Evolutionary conservation across 1,139 yeast genomes (phyloP).

Genomic region (Blastobotrys proliferans): DNA sequence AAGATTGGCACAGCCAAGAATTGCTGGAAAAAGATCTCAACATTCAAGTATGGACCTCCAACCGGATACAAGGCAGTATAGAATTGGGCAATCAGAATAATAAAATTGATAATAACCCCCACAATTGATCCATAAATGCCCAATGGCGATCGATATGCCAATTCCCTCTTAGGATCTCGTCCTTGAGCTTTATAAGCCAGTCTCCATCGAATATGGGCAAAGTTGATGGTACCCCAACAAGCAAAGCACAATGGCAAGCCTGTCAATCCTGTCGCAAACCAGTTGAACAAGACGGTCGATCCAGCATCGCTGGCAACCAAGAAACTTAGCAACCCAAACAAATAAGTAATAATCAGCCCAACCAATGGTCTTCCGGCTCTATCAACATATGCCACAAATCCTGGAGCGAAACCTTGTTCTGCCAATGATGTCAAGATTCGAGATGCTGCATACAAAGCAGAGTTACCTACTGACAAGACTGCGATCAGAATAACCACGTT

Average conservation of each 20-base stretch:
- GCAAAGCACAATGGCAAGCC: conserved; percentile 82
- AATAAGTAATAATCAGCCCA: conserved; percentile 54
- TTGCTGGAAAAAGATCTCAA: conserved; percentile 45
- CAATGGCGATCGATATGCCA: conserved; percentile 63
- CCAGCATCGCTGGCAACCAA: conserved; percentile 62
- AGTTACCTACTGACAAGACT: conserved; percentile 67
- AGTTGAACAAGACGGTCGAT: conserved; percentile 67
- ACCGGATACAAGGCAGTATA: conserved; percentile 75
- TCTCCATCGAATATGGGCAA: conserved; percentile 77
- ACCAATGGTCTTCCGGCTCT: conserved; percentile 69
- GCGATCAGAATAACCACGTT: conserved; percentile 70
- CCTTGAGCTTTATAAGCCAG: conserved; percentile 65
- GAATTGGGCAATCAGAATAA: conserved; percentile 74
- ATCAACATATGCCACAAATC: conserved; percentile 66
- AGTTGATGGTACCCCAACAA: conserved; percentile 72
- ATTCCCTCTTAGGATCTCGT: conserved; percentile 52
- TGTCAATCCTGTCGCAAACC: conserved; percentile 81
- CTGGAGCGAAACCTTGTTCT: conserved; percentile 77
- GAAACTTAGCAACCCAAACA: conserved; percentile 66
- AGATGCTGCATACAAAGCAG: conserved; percentile 73
- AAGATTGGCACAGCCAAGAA: conserved; percentile 55
- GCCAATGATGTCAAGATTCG: conserved; percentile 81
- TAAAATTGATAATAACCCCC: conserved; percentile 56
- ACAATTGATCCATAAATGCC: conserved; percentile 68
- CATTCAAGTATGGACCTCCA: conserved; percentile 43